Evolutionary conservation across 2,329 filamentous ascomycete species (phyloP), one percentile per base, ranked within the genome.

Genomic region (Penicillium psychrosexuale): DNA sequence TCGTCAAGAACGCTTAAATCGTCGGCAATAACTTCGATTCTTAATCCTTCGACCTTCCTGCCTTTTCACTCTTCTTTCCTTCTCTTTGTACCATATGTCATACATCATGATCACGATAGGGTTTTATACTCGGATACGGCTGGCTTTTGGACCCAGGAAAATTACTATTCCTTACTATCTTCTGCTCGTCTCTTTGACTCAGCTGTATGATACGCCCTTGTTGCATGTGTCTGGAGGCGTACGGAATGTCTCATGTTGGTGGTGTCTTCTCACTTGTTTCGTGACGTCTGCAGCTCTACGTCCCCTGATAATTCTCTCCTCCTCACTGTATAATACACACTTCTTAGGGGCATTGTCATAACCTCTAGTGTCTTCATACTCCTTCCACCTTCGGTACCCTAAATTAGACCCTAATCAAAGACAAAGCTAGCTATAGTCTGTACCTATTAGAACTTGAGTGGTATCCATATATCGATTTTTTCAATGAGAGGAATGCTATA

Each of bases 1-100:
- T 97, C 55, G 92, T 96, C 62, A 96, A 94, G 84, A 96, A 94
- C 78, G 66, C 69, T 50, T 80, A 73, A 72, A 61, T 50, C 33
- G 9, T 22, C 30, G 19, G 40, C 36, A 48, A 53, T 51, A 59
- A 47, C 28, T 39, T 36, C 53, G 47, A 56, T 47, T 34, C 43
- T 51, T 56, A 48, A 49, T 37, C 34, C 43, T 47, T 33, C 30
- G 15, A 49, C 34, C 30, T 28, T 55, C 42, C 11, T 47, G 27
- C 50, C 17, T 45, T 51, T 39, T 51, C 43, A 42, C 19, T 50
- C 42, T 47, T 59, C 48, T 56, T 53, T 46, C 55, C 39, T 59
- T 60, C 57, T 57, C 55, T 63, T 61, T 71, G 68, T 72, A 72
- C 64, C 66, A 68, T 72, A 72, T 69, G 66, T 64, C 66, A 67